Base-by-base conservation (phyloP, 345 rosid species). In the Microthlaspi erraticum region DNA sequence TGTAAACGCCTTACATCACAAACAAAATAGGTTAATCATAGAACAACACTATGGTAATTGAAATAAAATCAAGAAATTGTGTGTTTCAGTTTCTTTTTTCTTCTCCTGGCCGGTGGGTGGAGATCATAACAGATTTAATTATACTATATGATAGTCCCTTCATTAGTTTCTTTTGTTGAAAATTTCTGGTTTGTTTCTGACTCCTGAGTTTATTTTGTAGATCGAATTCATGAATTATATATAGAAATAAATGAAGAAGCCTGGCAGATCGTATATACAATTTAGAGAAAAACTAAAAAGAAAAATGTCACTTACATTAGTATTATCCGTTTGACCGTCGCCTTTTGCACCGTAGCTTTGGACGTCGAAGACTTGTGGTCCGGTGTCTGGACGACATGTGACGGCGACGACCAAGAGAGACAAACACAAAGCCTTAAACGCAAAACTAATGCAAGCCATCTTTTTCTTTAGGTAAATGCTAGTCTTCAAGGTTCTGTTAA, bases 261-360 rank as follows among this genome's bases (percentile, higher is more conserved):
- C 18, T 7, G 7, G 8, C 16, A 16, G 3, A 0, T 52, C 1
- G 5, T 10, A 11, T 4, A 11, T 39, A 26, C 26, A 54, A 5
- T n/a, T 5, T 6, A 33, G 23, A 0, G 29, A 46, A 46, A 7
- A 18, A 18, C 26, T 45, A 16, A 9, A 18, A 46, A 2, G 4
- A 44, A 9, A 32, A 33, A 16, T 19, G 37, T 31, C 14, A 17
- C 10, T 14, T 56, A 34, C 43, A 56, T 56, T 16, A 2, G 26
- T 12, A 34, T 36, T 36, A 36, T 56, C 61, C 4, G 61, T 56
- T 56, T 36, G 17, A 12, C 61, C 26, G 31, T 56, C 61, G 43
- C 29, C 43, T 34, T 56, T 56, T 1, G 61, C 61, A 17, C 61
- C 61, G 17, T 56, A 56, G 23, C 13, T 56, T 56, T 38, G 61